Percentiles rank a stretch among this genome's conserved stretches.
Conservation (phyloP, 1,139 yeast genomes). For the Suhomyces wounanorum region DNA sequence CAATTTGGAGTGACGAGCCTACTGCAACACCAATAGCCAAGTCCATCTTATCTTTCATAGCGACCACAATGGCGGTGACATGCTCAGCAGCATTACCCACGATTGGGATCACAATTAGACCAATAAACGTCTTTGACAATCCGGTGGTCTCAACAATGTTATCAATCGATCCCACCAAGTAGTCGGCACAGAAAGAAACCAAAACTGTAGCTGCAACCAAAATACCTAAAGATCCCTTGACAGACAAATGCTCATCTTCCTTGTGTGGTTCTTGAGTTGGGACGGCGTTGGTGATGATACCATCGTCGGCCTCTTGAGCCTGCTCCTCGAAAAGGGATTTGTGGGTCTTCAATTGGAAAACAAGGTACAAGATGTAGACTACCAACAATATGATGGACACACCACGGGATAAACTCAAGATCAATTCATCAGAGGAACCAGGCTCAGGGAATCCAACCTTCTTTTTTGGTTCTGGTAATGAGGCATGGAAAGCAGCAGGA, state of each 20-base stretch:
- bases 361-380: slow-evolving; percentile 76
- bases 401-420: slow-evolving; percentile 80
- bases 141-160: slow-evolving; percentile 82
- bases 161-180: slow-evolving; percentile 89
- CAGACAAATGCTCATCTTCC: slow-evolving; percentile 38
- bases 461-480: slow-evolving; percentile 54
- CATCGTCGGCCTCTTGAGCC: slow-evolving; percentile 39
- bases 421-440: slow-evolving; percentile 47
- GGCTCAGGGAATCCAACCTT: slow-evolving; percentile 46
- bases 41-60: slow-evolving; percentile 96
- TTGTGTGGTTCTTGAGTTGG: slow-evolving; percentile 35
- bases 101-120: slow-evolving; percentile 89
- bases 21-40: slow-evolving; percentile 95
- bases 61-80: slow-evolving; percentile 93
- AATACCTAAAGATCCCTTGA: slow-evolving; percentile 45
- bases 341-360: slow-evolving; percentile 90
- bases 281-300: slow-evolving; percentile 32
- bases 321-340: slow-evolving; percentile 52
- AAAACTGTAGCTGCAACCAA: slow-evolving; percentile 69
- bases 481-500: slow-evolving; percentile 95
- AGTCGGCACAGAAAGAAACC: slow-evolving; percentile 92
- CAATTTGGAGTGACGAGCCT: slow-evolving; percentile 95
- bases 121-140: slow-evolving; percentile 90
- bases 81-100: slow-evolving; percentile 99
- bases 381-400: slow-evolving; percentile 76